Evolutionary conservation across 345 rosid species (phyloP).

Genomic region (Carallia brachiata): DNA sequence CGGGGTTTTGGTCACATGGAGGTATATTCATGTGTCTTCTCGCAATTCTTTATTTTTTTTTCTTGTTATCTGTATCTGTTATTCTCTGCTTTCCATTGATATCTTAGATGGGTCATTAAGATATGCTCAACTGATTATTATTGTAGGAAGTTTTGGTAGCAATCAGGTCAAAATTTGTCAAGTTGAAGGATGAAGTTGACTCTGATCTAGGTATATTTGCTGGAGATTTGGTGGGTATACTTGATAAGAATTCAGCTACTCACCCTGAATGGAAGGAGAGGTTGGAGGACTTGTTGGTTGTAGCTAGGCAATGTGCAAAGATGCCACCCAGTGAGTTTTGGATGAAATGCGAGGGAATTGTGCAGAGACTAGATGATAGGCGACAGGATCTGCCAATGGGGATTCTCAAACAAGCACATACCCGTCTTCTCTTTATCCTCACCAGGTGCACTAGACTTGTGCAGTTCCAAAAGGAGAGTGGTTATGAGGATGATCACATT

Average conservation of each 20-base stretch:
- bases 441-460: slow-evolving; percentile 96
- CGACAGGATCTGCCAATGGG: slow-evolving; percentile 97
- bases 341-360: slow-evolving; percentile 85
- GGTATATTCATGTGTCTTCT: slow-evolving; percentile 31
- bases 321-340: slow-evolving; percentile 87
- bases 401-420: slow-evolving; percentile 83
- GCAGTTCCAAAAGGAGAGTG: slow-evolving; percentile 93
- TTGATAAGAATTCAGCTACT: slow-evolving; percentile 60
- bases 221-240: slow-evolving; percentile 77
- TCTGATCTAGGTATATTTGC: slow-evolving; percentile 86
- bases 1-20: slow-evolving; percentile 93
- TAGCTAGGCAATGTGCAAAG: slow-evolving; percentile 72
- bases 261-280: slow-evolving; percentile 70
- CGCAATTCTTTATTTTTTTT: neutral
- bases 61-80: neutral
- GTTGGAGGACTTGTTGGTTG: slow-evolving; percentile 80
- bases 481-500: slow-evolving; percentile 72
- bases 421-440: slow-evolving; percentile 89
- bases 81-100: neutral
- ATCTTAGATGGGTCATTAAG: neutral
- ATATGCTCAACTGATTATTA: slow-evolving; percentile 11
- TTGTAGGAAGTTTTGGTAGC: slow-evolving; percentile 82
- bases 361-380: slow-evolving; percentile 78
- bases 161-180: slow-evolving; percentile 75
- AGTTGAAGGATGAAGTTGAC: slow-evolving; percentile 88